Base-by-base conservation (phyloP, 805 yeast genomes). In the Sugiyamaella marilandica region DNA sequence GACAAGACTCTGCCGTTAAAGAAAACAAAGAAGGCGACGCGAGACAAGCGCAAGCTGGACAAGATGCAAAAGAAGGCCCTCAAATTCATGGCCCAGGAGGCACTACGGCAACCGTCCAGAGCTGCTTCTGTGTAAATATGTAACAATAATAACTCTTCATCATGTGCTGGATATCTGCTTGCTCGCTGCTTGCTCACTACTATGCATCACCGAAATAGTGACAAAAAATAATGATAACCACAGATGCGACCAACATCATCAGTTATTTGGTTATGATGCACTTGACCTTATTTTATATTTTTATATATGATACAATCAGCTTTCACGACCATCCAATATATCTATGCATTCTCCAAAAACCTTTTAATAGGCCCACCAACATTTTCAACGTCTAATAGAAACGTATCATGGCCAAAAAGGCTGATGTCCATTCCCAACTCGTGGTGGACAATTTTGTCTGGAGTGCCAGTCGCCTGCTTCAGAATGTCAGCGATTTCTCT, bases 381-480 rank as follows among this genome's bases (percentile, higher is more conserved):
- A 63, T 88, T 81, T 58, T 85, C 85, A 55, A 86, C 72, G 57
- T 88, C 90, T 53, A 91, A 71, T 57, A 91, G 71, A 66, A 91
- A 91, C 0, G 97, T 90, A 67, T 91, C 97, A 62, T 91, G 97
- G 7, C 97, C 97, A 67, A 80, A 91, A 63, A 84, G 77, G 65
- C 95, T 85, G 33, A 85, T 75, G 47, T 87, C 86, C 53, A 81
- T 81, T 41, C 90, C 82, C 54, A 91, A 74, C 65, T 91, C 97
- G 51, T 82, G 75, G 65, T 89, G 88, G 53, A 73, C 71, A 46
- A 85, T 75, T 10, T 24, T 32, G 5, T 51, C 44, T 67, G 69
- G 18, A 62, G 66, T 59, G 21, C 59, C 55, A 43, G 69, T 65
- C 2, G 70, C 72, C 41, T 70, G 65, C 49, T 66, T 70, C 45